Conservation (phyloP, 306 rosid genomes). For the Prunus campanulata region DNA sequence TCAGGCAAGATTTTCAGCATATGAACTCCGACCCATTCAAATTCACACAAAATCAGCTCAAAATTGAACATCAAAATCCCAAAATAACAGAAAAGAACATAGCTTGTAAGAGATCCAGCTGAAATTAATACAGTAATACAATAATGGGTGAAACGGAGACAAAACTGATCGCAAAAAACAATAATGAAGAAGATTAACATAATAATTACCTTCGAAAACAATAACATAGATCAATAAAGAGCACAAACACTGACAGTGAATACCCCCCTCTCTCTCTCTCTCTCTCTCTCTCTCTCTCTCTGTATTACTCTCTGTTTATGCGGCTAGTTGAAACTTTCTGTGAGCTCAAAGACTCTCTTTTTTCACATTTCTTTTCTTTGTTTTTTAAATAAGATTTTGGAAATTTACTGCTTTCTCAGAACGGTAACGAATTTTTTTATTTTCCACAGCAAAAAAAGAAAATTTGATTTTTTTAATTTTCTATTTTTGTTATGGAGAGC, state of each 20-base stretch:
- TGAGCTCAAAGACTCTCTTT: constrained; percentile 3
- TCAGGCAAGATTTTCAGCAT: background rate
- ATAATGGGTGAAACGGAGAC: background rate
- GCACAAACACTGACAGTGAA: background rate
- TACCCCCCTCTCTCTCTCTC: background rate
- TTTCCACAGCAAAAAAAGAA: too few species aligned
- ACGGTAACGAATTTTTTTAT: background rate
- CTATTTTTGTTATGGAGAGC: background rate
- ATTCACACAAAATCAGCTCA: background rate
- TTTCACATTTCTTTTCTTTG: too few species aligned
- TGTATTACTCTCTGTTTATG: background rate
- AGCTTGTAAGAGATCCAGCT: constrained; percentile 14
- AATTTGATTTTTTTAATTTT: background rate
- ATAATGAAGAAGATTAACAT: background rate
- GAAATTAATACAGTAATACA: background rate
- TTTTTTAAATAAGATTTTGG: background rate
- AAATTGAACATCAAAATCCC: background rate
- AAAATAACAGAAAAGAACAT: background rate
- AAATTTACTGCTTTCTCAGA: background rate
- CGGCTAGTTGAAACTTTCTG: background rate
- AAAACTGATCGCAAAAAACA: background rate
- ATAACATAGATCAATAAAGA: background rate
- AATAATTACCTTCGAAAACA: background rate
- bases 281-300: background rate
- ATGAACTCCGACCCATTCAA: background rate